Percentiles rank a stretch among this genome's conserved stretches.
phyloP scores from a whole-genome alignment of 768 basidiomycete species.

The Paxillus involutus region DNA sequence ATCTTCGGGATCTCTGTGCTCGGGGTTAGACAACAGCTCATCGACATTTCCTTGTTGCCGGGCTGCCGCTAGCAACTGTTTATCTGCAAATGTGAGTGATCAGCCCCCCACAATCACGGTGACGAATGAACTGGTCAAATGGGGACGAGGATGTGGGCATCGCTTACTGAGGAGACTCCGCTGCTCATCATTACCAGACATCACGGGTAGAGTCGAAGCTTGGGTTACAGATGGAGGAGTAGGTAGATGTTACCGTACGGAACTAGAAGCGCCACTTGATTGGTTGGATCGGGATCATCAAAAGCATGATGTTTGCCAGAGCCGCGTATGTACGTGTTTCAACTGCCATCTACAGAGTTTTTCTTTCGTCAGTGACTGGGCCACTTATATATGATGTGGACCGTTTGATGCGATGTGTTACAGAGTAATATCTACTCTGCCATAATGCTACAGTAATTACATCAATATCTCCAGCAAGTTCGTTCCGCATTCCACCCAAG shows the following conservation, averaged over 20 bases:
- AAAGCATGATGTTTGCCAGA: too few species aligned
- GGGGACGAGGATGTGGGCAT: background rate
- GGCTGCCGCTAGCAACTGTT: constrained; percentile 23
- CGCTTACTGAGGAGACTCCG: constrained; percentile 21
- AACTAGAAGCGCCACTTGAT: background rate
- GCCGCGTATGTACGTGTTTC: too few species aligned
- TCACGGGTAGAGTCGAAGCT: constrained; percentile 1
- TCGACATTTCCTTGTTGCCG: constrained; percentile 25
- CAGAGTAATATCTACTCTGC: too few species aligned
- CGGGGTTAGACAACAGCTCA: constrained; percentile 17
- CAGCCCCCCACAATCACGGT: background rate
- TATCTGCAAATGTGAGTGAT: constrained; percentile 16
- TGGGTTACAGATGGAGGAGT: background rate
- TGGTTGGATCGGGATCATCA: background rate
- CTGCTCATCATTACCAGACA: constrained; percentile 14
- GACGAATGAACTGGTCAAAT: background rate
- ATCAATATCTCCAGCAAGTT: too few species aligned
- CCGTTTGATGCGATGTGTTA: too few species aligned
- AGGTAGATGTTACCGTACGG: too few species aligned
- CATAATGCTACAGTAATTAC: too few species aligned
- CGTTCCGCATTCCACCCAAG: background rate
- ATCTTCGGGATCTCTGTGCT: constrained; percentile 21
- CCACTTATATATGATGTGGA: too few species aligned
- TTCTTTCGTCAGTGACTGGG: too few species aligned
- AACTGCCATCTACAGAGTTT: too few species aligned